phyloP scores from a whole-genome alignment of 2,329 filamentous ascomycete genomes.

The Penicillium sp. region DNA sequence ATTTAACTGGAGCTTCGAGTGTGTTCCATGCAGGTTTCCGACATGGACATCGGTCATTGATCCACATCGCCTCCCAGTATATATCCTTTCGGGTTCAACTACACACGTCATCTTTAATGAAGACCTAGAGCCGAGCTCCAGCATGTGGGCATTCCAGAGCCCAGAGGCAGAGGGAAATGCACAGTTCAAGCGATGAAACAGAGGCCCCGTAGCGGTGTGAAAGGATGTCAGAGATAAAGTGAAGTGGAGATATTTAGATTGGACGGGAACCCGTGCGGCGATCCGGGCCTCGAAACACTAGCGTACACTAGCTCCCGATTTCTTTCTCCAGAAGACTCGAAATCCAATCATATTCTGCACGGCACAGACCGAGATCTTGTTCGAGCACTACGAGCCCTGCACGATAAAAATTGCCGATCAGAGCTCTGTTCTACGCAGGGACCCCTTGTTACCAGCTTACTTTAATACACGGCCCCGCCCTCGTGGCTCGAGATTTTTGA shows the following conservation, averaged over 20 bases:
- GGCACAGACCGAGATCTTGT: neutral
- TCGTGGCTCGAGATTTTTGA: neutral
- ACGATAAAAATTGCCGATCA: neutral
- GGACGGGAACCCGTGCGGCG: neutral
- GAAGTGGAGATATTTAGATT: constrained; percentile 6
- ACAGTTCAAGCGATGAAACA: neutral
- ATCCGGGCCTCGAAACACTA: neutral
- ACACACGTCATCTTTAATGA: neutral
- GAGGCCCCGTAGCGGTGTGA: constrained; percentile 6
- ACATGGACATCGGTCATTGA: neutral
- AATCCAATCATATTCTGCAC: neutral
- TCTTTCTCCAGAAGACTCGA: neutral
- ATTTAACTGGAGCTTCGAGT: neutral
- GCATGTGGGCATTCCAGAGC: neutral
- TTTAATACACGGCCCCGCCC: constrained; percentile 2
- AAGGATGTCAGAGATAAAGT: constrained; percentile 15
- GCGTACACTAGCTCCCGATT: neutral
- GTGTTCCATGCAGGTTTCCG: neutral
- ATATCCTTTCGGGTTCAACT: neutral
- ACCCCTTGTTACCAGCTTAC: constrained; percentile 1
- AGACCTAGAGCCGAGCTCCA: neutral
- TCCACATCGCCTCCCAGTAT: neutral
- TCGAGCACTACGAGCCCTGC: neutral
- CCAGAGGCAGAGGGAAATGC: neutral
- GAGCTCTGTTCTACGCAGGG: neutral